phyloP scores from a whole-genome alignment of 495 filamentous ascomycete species.

The Xylaria intraflava region DNA sequence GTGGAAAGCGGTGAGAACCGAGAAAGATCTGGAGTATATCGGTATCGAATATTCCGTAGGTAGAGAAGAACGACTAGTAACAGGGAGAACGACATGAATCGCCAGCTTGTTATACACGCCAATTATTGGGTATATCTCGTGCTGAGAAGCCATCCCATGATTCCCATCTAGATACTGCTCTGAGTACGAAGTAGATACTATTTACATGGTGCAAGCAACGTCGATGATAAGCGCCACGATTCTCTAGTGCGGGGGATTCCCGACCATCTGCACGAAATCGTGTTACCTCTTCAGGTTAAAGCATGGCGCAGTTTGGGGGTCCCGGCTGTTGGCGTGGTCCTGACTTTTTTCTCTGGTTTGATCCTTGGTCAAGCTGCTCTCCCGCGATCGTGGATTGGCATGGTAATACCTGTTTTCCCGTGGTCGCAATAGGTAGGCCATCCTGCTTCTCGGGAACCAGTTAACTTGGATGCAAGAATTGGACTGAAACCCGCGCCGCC shows the following conservation, averaged over 20 bases:
- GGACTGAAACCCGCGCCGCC: neutral
- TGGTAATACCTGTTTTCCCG: neutral
- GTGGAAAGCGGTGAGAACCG: neutral
- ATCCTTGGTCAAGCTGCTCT: too few species aligned
- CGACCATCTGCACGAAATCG: slow-evolving; percentile 18
- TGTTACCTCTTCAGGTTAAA: slow-evolving; percentile 10
- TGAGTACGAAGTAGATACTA: too few species aligned
- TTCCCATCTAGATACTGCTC: neutral
- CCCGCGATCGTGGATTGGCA: neutral
- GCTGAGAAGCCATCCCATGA: too few species aligned
- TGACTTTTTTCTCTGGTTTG: too few species aligned
- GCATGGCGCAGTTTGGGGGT: neutral
- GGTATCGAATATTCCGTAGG: neutral
- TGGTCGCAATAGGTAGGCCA: neutral
- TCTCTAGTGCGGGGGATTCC: slow-evolving; percentile 20
- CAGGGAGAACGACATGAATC: too few species aligned
- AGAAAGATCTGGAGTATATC: neutral
- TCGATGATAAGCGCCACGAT: slow-evolving; percentile 10
- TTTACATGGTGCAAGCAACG: too few species aligned
- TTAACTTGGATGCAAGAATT: neutral
- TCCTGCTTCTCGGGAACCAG: neutral
- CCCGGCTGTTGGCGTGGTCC: too few species aligned
- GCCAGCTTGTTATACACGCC: too few species aligned
- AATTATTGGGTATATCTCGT: too few species aligned
- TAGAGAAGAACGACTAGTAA: too few species aligned